Evolutionary conservation across 2,329 filamentous ascomycete genomes (phyloP), one percentile per base, ranked within the genome.

Genomic region (Sphaerulina vaccinii): DNA sequence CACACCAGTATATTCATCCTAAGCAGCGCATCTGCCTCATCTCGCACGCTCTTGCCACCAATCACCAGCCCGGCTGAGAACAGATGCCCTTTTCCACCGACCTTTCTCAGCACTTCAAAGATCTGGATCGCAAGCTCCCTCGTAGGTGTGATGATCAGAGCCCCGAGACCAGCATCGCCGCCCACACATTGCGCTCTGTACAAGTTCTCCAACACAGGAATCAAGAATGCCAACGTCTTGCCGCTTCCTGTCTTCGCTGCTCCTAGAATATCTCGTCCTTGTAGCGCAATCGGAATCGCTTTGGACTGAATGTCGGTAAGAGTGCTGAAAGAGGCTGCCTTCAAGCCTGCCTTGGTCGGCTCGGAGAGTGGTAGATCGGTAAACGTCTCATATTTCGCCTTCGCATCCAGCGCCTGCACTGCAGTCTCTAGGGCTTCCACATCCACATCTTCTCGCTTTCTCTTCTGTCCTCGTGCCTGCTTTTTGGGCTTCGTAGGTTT

Each of bases 1-100:
- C 91, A 95, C 8, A 99, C 90, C 21, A 99, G 74, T 41, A 99
- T 97, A 68, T 97, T 99, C 92, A 99, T 97, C 58, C 90, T 83
- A 2, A 83, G 82, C 54, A 99, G 69, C 27, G 91, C 81, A 62
- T 95, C 88, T 19, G 88, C 84, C 73, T 99, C 86, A 66, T 96
- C 91, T 66, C 88, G 85, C 63, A 96, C 68, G 68, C 82, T 91
- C 78, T 95, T 96, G 35, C 93, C 93, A 35, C 93, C 93, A 63
- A 97, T 97, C 8, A 99, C 83, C 63, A 97, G 73, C 0, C 93
- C 93, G 0, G 93, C 93, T 0, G 92, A 95, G 69, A 97, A 96
- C 54, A 83, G 79, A 70, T 99, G 92, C 52, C 76, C 76, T 57
- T 92, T 84, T 51, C 88, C 82, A 38, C 93, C 93, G 52, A 99